Evolutionary conservation across 1,139 yeast species (phyloP).

Genomic region (Blastobotrys persicus): DNA sequence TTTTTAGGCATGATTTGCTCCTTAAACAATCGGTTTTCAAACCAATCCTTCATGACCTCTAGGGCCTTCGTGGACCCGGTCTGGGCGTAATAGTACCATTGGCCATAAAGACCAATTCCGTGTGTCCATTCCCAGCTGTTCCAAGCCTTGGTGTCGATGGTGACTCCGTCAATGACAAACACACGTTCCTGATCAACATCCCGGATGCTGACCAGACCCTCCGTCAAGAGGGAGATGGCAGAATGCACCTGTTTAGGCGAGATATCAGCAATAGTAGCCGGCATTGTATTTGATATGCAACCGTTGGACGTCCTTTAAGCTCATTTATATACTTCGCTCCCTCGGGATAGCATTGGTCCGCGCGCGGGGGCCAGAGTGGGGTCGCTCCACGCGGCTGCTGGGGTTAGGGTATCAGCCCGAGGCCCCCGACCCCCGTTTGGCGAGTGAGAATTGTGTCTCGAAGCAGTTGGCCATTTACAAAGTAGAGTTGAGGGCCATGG

Average conservation of each 20-base stretch:
- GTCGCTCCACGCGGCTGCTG: too few species aligned
- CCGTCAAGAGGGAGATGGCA: constrained; percentile 10
- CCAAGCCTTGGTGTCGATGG: constrained; percentile 42
- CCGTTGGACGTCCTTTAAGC: neutral
- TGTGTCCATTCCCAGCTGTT: constrained; percentile 44
- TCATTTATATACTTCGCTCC: neutral
- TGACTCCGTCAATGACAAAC: constrained; percentile 38
- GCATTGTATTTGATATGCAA: neutral
- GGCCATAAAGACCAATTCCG: constrained; percentile 37
- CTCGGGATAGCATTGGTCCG: neutral
- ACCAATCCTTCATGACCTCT: constrained; percentile 36
- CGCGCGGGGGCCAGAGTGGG: neutral
- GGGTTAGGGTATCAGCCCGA: too few species aligned
- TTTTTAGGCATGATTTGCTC: constrained; percentile 40
- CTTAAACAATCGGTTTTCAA: constrained; percentile 31
- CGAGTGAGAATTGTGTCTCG: too few species aligned
- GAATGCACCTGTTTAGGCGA: constrained; percentile 5
- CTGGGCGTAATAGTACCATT: constrained; percentile 40
- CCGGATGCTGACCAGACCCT: constrained; percentile 17
- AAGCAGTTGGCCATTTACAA: too few species aligned
- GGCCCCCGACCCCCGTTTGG: too few species aligned
- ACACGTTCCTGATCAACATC: constrained; percentile 38
- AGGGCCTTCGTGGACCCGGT: constrained; percentile 31
- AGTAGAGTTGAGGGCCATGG: too few species aligned
- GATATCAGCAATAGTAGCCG: constrained; percentile 7